A percentile compares a stretch with the other conserved stretches of the same genome.
These are phyloP conservation scores for Candida freyschussii DNA, from an alignment of 1,139 yeast species.

Conservation along the genomic window DNA sequence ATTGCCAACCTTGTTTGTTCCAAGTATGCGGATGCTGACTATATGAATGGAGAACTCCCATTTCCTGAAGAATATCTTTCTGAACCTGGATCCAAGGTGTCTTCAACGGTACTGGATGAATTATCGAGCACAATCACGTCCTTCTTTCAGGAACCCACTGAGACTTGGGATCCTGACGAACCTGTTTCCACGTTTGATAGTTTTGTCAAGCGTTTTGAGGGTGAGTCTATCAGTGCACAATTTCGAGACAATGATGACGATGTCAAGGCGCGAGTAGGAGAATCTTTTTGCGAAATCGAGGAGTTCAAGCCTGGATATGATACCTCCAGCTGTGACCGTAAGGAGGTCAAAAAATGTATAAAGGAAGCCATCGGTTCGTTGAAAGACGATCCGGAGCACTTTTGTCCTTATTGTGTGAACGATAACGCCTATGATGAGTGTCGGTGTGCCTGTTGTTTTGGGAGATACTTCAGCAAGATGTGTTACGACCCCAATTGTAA, in stretches of 20 bases:
- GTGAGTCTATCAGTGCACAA: no score
- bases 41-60: constrained; percentile 9
- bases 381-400: constrained; percentile 21
- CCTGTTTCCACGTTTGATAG: no score
- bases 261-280: constrained; percentile 14
- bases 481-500: constrained; percentile 25
- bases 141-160: background rate
- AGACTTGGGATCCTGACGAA: no score
- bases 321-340: constrained; percentile 17
- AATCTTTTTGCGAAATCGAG: constrained; percentile 17
- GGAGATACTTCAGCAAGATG: constrained; percentile 22
- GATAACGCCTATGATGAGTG: constrained; percentile 26
- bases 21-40: constrained; percentile 9
- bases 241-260: constrained; percentile 12
- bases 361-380: constrained; percentile 19
- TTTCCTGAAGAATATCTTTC: constrained; percentile 8
- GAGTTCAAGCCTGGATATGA: constrained; percentile 22
- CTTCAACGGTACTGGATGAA: no score
- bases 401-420: constrained; percentile 25
- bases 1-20: constrained; percentile 22
- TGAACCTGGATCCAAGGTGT: no score
- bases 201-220: no score
- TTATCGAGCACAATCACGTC: background rate
- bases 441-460: constrained; percentile 26
- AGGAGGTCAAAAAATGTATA: constrained; percentile 20